A percentile compares a stretch with the other conserved stretches of the same genome.
phyloP scores from a whole-genome alignment of 225 moss, liverwort and hornwort genomes.

The Bryum argenteum region DNA sequence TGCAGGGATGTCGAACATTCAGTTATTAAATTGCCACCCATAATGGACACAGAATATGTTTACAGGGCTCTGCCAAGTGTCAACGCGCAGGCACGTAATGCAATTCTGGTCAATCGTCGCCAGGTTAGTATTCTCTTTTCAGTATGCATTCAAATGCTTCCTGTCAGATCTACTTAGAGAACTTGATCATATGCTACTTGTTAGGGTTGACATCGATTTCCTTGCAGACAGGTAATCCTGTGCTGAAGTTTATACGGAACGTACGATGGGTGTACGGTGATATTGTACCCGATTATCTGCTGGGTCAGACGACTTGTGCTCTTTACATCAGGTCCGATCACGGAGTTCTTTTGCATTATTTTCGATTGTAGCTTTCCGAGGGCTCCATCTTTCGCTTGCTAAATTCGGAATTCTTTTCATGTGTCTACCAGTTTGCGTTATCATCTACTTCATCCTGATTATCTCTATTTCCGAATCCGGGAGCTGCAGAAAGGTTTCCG shows the following conservation, averaged over 20 bases:
- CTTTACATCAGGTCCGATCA: constrained; percentile 81
- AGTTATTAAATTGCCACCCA: background rate
- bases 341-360: background rate
- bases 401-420: constrained; percentile 14
- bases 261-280: constrained; percentile 89
- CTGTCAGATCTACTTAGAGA: background rate
- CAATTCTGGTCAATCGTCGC: constrained; percentile 86
- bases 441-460: constrained; percentile 97
- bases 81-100: constrained; percentile 68
- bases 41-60: constrained; percentile 12
- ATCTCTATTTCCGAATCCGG: constrained; percentile 93
- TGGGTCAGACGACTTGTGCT: constrained; percentile 91
- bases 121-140: constrained; percentile 57
- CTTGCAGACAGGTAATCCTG: constrained; percentile 90
- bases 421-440: constrained; percentile 74
- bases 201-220: constrained; percentile 13
- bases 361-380: constrained; percentile 9
- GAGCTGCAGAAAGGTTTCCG: constrained; percentile 97
- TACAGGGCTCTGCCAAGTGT: constrained; percentile 51
- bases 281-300: constrained; percentile 90
- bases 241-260: constrained; percentile 90
- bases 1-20: background rate
- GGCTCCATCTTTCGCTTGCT: constrained; percentile 17
- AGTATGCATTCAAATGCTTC: background rate
- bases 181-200: constrained; percentile 15